Evolutionary conservation across 2,329 filamentous ascomycete genomes (phyloP).

Genomic region (Sordariomycetes sp.): DNA sequence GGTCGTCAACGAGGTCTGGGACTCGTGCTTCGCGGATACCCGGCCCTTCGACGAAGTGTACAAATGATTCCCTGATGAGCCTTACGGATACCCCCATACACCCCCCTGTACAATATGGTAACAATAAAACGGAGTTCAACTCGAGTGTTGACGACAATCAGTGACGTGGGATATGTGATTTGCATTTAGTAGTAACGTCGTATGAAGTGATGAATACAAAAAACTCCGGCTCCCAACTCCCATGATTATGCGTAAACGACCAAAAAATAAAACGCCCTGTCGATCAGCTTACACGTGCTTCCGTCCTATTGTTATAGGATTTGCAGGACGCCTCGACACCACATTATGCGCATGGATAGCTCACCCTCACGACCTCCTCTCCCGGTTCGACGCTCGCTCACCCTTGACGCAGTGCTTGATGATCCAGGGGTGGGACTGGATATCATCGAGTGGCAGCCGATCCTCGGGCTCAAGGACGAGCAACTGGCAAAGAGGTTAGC

Average conservation of each 20-base stretch:
- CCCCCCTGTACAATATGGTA: background rate
- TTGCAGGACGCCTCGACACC: background rate
- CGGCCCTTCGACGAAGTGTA: conserved; percentile 96
- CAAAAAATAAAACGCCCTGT: background rate
- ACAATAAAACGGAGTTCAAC: background rate
- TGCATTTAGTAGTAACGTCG: background rate
- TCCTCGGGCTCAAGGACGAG: conserved; percentile 91
- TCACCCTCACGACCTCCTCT: conserved; percentile 19
- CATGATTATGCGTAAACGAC: background rate
- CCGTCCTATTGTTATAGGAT: background rate
- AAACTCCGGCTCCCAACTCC: background rate
- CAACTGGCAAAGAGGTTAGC: conserved; percentile 37
- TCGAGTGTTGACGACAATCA: background rate
- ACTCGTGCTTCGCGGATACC: conserved; percentile 89
- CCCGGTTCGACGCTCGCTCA: conserved; percentile 36
- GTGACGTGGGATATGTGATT: background rate
- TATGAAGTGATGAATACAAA: background rate
- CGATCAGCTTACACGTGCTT: background rate
- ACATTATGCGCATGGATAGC: conserved; percentile 1
- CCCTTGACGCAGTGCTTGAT: conserved; percentile 77
- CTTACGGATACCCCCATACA: background rate
- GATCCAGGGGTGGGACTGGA: conserved; percentile 90
- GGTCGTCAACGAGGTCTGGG: conserved; percentile 96
- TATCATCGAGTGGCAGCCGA: conserved; percentile 77
- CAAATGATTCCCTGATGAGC: conserved; percentile 34